These are phyloP conservation scores for Rhodotorula sp. DNA, from an alignment of 1,284 basidiomycete genomes.

Conservation along the genomic window DNA sequence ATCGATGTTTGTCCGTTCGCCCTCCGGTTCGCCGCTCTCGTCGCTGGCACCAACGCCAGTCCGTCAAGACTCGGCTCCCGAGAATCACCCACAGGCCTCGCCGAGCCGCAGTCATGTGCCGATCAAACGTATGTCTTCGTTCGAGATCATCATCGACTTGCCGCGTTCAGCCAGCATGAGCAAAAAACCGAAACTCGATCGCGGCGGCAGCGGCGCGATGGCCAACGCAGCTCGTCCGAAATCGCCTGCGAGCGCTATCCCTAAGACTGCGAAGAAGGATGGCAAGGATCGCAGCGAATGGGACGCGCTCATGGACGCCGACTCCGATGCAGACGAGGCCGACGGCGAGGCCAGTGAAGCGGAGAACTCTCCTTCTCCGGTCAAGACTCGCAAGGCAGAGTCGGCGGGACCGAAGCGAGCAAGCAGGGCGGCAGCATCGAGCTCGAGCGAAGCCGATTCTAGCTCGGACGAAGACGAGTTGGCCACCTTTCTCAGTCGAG, in stretches of 20 bases:
- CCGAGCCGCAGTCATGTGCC: background rate
- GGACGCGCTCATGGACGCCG: conserved; percentile 6
- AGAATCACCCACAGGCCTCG: background rate
- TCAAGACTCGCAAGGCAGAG: background rate
- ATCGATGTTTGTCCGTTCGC: background rate
- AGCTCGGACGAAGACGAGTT: conserved; percentile 22
- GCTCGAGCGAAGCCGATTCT: background rate
- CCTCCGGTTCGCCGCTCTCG: conserved; percentile 16
- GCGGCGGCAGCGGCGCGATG: background rate
- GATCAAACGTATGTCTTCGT: background rate
- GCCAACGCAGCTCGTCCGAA: background rate
- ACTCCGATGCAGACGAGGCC: background rate
- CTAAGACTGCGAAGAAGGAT: background rate
- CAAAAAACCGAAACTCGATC: background rate
- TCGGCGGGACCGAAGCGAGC: too few relatives aligned
- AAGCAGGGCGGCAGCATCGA: background rate
- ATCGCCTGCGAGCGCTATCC: too few relatives aligned
- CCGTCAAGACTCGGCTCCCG: background rate
- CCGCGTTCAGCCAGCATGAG: background rate
- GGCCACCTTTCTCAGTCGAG: conserved; percentile 1
- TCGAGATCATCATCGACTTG: conserved; percentile 2
- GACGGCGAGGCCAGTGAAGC: background rate
- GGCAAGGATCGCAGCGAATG: conserved; percentile 15
- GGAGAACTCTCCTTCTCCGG: background rate
- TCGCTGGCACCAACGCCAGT: conserved; percentile 8